A percentile compares a stretch with the other conserved stretches of the same genome.
Evolutionary conservation across 2,329 filamentous ascomycete genomes (phyloP).

Genomic region (Colletotrichum graminicola): DNA sequence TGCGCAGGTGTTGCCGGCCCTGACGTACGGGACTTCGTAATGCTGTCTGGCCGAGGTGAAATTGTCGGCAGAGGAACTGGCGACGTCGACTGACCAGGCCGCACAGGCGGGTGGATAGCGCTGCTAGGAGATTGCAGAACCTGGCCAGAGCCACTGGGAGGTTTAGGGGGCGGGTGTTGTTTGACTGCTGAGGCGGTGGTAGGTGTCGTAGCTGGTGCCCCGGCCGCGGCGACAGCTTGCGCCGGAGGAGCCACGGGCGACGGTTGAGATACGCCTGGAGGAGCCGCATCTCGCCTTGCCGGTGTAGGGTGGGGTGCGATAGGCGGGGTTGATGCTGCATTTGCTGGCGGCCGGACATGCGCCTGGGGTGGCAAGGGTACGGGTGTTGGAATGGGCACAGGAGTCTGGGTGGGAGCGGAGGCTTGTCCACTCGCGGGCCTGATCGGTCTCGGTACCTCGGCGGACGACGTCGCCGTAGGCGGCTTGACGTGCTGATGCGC

Average conservation of each 20-base stretch:
- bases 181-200: conserved; percentile 44
- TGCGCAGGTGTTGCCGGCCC: conserved; percentile 48
- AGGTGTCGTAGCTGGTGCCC: conserved; percentile 31
- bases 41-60: conserved; percentile 51
- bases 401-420: conserved; percentile 44
- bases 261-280: conserved; percentile 27
- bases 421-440: conserved; percentile 45
- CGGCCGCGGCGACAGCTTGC: conserved; percentile 17
- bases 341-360: conserved; percentile 12
- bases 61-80: conserved; percentile 46
- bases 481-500: conserved; percentile 29
- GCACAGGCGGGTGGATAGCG: conserved; percentile 49
- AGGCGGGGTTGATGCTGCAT: conserved; percentile 7
- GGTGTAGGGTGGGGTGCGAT: conserved; percentile 4
- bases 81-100: conserved; percentile 39
- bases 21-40: conserved; percentile 49
- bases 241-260: conserved; percentile 27
- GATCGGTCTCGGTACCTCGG: conserved; percentile 29
- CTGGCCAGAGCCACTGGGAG: conserved; percentile 47
- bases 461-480: conserved; percentile 14
- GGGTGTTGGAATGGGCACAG: conserved; percentile 36
- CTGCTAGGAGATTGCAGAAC: conserved; percentile 55
- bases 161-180: conserved; percentile 52
- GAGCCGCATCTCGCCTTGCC: conserved; percentile 35
- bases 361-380: conserved; percentile 34